Percentiles rank a stretch among this genome's conserved stretches.
Evolutionary conservation across 192 early-diverging fungal genomes (phyloP).

Genomic region (Funneliformis mosseae): DNA sequence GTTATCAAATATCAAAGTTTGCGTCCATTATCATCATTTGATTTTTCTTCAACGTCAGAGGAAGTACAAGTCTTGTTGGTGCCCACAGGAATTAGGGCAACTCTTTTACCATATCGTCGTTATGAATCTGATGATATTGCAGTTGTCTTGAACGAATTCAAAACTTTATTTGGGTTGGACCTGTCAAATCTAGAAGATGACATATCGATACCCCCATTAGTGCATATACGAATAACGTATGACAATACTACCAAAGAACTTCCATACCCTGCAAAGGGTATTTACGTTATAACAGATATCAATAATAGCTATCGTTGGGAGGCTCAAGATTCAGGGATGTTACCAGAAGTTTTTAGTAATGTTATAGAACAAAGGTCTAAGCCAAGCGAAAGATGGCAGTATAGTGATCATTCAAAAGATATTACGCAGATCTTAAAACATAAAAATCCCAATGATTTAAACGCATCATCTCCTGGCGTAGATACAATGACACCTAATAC

Average conservation of each 20-base stretch:
- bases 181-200: neutral
- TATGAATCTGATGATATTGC: constrained; percentile 14
- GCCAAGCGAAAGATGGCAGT: neutral
- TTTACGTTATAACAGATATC: constrained; percentile 1
- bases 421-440: neutral
- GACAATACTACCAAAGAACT: constrained; percentile 2
- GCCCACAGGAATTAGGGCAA: neutral
- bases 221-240: neutral
- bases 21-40: neutral
- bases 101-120: neutral
- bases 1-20: neutral
- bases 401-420: constrained; percentile 4
- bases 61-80: neutral
- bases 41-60: neutral
- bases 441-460: neutral
- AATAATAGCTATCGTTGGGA: constrained; percentile 22
- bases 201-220: neutral
- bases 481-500: constrained; percentile 22
- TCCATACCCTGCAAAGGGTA: constrained; percentile 18
- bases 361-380: neutral
- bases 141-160: constrained; percentile 8
- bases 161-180: neutral
- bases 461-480: neutral
- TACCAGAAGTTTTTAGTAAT: neutral
- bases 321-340: neutral